These are phyloP conservation scores for Schizopora paradoxa DNA, from an alignment of 1,284 basidiomycete genomes.

Conservation along the genomic window DNA sequence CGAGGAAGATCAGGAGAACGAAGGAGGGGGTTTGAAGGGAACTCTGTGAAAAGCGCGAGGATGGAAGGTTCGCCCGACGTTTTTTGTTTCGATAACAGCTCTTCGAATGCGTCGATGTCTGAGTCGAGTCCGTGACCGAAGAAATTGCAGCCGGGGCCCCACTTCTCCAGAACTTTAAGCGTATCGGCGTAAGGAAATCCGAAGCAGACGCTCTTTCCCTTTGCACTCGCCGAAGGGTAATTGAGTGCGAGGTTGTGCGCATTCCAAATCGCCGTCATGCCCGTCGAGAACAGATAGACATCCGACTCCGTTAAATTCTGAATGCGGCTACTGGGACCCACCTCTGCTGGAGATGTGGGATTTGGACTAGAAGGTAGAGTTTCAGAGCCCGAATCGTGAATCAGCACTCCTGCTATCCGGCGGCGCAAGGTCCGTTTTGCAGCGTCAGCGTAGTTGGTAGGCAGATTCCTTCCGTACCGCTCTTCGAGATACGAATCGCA, in stretches of 20 bases:
- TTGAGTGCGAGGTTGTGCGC: conserved; percentile 73
- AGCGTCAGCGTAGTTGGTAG: conserved; percentile 62
- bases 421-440: conserved; percentile 86
- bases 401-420: conserved; percentile 84
- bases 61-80: conserved; percentile 46
- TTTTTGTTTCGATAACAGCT: conserved; percentile 42
- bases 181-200: conserved; percentile 98
- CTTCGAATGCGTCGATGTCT: conserved; percentile 74
- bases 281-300: conserved; percentile 82
- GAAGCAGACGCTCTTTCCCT: conserved; percentile 82
- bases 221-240: conserved; percentile 39
- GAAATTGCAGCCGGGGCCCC: conserved; percentile 94
- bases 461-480: conserved; percentile 91
- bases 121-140: conserved; percentile 76
- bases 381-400: conserved; percentile 44
- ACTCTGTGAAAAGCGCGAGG: conserved; percentile 77
- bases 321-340: conserved; percentile 56
- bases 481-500: conserved; percentile 78
- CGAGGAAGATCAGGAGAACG: conserved; percentile 78
- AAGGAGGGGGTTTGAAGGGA: conserved; percentile 92
- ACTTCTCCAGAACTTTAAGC: conserved; percentile 94
- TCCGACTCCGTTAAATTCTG: conserved; percentile 73
- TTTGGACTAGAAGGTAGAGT: conserved; percentile 3
- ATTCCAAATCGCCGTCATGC: conserved; percentile 93
- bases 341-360: conserved; percentile 38